Evolutionary conservation across 179 eudicot species (phyloP).

Genomic region (Monotropa hypopitys): DNA sequence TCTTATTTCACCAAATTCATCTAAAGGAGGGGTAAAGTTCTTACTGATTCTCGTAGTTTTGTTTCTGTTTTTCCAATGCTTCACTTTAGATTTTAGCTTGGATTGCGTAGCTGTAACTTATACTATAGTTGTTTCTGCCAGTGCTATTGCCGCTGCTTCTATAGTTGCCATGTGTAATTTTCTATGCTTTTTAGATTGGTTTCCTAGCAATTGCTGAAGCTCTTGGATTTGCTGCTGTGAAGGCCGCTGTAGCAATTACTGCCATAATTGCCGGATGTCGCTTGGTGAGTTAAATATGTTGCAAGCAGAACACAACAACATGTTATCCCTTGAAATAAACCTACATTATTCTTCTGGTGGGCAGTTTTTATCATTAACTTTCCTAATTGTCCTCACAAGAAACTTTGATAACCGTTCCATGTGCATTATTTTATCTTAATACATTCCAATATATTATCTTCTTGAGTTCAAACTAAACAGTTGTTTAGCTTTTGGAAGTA

Average conservation of each 20-base stretch:
- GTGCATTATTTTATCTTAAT: neutral
- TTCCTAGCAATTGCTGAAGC: constrained; percentile 98
- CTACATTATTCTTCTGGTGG: neutral
- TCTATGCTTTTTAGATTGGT: constrained; percentile 49
- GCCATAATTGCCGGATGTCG: constrained; percentile 99
- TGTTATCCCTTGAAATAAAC: neutral
- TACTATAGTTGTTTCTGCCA: neutral
- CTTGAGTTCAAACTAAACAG: neutral
- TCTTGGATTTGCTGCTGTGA: constrained; percentile 90
- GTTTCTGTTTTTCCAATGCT: no score
- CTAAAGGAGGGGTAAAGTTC: constrained; percentile 95
- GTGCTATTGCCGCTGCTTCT: constrained; percentile 2
- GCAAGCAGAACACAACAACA: neutral
- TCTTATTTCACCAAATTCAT: constrained; percentile 91
- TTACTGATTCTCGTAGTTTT: constrained; percentile 3
- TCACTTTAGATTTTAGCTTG: neutral
- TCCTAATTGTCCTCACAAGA: neutral
- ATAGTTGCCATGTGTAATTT: neutral
- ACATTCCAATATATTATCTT: neutral
- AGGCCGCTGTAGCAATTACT: constrained; percentile 88
- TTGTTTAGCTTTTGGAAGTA: neutral
- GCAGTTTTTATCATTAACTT: neutral
- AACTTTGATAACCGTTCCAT: neutral
- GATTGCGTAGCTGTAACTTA: neutral
- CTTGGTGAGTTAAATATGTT: constrained; percentile 41